A percentile compares a stretch with the other conserved stretches of the same genome.
Conservation (phyloP, 2,329 filamentous ascomycete species). For the Aspergillus piperis region DNA sequence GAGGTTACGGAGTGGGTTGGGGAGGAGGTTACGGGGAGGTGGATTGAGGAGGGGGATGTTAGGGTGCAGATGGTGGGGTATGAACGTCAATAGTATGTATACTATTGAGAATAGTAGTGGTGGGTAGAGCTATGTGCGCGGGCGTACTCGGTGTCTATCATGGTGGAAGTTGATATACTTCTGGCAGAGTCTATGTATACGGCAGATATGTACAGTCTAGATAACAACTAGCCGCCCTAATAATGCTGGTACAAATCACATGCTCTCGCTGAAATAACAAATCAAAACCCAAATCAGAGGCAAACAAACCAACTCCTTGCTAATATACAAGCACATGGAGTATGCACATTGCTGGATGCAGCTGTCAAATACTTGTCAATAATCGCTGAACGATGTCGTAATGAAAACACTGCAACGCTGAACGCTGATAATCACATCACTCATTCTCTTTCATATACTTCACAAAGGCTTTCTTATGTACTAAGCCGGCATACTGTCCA, state of each 20-base stretch:
- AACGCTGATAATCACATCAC: conserved; percentile 8
- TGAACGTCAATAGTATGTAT: conserved; percentile 29
- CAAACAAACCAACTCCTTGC: conserved; percentile 5
- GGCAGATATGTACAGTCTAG: conserved; percentile 1
- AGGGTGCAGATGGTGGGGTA: conserved; percentile 52
- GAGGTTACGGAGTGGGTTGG: conserved; percentile 47
- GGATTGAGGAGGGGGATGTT: conserved; percentile 53
- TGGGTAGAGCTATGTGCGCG: background rate
- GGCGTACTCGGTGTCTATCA: background rate
- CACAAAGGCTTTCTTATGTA: conserved; percentile 97
- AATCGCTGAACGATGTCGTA: background rate
- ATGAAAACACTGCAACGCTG: background rate
- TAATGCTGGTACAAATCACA: conserved; percentile 1
- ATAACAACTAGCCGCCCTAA: conserved; percentile 1
- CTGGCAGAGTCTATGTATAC: background rate
- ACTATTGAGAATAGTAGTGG: background rate
- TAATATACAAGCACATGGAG: conserved; percentile 9
- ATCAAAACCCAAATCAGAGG: background rate
- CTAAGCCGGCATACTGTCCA: conserved; percentile 84
- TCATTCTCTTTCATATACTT: conserved; percentile 88
- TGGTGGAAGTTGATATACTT: background rate
- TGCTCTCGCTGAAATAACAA: conserved; percentile 7
- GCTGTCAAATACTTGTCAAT: background rate
- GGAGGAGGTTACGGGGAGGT: conserved; percentile 41
- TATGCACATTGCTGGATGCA: background rate